Base-by-base conservation (phyloP, 345 rosid species). In the Heritiera fomes region DNA sequence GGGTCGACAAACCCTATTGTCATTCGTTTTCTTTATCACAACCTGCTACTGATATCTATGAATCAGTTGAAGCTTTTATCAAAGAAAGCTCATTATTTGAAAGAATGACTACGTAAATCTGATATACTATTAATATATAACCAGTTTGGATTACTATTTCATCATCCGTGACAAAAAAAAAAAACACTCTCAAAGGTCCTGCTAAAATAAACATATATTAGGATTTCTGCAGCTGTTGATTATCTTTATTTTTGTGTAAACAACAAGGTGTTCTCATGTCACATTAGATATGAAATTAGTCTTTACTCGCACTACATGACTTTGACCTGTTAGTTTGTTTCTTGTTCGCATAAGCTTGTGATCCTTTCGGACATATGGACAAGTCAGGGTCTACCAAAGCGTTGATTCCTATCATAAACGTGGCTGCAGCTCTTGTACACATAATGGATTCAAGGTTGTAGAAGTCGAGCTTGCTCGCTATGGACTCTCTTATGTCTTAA, bases 281-380 rank as follows among this genome's bases (percentile, higher is more conserved):
- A 23, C 28, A 23, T 23, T 23, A 23, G 28, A 0, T 23, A 23
- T 23, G 28, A 23, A 23, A 23, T 23, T 23, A 23, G 28, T 23
- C 28, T 23, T 23, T 23, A 23, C 28, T 23, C 28, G 28, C 28
- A 23, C 28, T 23, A 23, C 28, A 23, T 23, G 28, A 23, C 28
- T 23, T 23, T 23, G 28, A 23, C 28, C 28, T 23, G 28, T 23
- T 23, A 2, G 32, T 2, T 17, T 53, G 32, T 65, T 63, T 72
- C 40, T n/a, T 79, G 82, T 74, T 85, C 86, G 87, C 62, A n/a
- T 53, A 63, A 80, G 80, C 68, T 71, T 18, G 84, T 82, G 86
- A 82, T 88, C 85, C 77, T 43, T 45, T 79, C 13, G 85, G 81
- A 80, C 79, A 79, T 50, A 46, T 43, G n/a, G 65, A 18, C 78